Percentiles rank a stretch among this genome's conserved stretches.
phyloP scores from a whole-genome alignment of 768 basidiomycete species.

The Paxillus involutus region DNA sequence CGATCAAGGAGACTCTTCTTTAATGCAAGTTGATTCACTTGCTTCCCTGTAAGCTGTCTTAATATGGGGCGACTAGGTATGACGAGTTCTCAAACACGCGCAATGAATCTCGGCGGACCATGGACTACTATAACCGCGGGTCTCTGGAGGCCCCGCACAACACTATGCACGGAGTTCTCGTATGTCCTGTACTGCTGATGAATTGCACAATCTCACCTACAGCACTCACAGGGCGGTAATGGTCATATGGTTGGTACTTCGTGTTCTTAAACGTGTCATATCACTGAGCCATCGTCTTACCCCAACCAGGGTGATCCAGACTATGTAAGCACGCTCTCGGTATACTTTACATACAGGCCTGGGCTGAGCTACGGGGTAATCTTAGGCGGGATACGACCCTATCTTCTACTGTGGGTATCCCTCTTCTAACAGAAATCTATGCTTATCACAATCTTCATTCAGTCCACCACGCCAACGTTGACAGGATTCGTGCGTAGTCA shows the following conservation, averaged over 20 bases:
- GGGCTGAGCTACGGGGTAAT: background rate
- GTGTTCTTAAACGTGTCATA: background rate
- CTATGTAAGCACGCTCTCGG: constrained; percentile 15
- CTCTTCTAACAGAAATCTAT: background rate
- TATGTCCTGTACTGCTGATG: constrained; percentile 5
- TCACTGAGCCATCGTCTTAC: background rate
- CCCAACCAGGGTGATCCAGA: constrained; percentile 15
- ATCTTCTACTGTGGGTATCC: constrained; percentile 23
- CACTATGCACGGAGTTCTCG: constrained; percentile 15
- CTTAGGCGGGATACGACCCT: constrained; percentile 24
- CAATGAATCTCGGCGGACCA: constrained; percentile 16
- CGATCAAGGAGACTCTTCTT: constrained; percentile 9
- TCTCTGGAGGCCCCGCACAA: constrained; percentile 26
- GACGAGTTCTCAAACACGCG: constrained; percentile 28
- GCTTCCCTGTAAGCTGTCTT: background rate
- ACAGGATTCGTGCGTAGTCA: constrained; percentile 19
- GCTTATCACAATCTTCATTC: background rate
- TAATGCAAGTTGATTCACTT: constrained; percentile 4
- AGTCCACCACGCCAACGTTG: constrained; percentile 27
- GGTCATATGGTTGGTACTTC: constrained; percentile 24
- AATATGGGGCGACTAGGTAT: constrained; percentile 14
- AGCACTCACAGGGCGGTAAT: constrained; percentile 20
- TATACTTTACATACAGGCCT: background rate
- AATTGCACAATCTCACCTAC: background rate
- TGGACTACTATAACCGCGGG: constrained; percentile 7